A percentile compares a stretch with the other conserved stretches of the same genome.
These are phyloP conservation scores for Euphorbia lathyris DNA, from an alignment of 345 rosid genomes.

Conservation along the genomic window DNA sequence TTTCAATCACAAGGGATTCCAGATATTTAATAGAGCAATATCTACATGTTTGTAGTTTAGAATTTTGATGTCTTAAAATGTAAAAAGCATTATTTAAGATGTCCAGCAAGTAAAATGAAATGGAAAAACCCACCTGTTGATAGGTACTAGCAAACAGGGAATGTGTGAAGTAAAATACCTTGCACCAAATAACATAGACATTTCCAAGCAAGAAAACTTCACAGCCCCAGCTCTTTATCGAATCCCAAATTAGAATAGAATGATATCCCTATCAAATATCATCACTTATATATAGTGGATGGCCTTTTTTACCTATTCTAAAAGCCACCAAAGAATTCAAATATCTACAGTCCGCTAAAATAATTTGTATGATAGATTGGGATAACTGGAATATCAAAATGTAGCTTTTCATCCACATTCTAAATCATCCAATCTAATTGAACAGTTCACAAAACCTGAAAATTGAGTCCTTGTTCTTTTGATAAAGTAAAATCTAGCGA, in stretches of 20 bases:
- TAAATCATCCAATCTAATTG: neutral
- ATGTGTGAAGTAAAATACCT: neutral
- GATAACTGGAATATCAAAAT: neutral
- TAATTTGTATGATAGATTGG: too few species aligned
- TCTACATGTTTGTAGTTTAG: neutral
- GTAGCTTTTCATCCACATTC: neutral
- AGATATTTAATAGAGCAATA: neutral
- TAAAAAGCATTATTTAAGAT: neutral
- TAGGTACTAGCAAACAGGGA: neutral
- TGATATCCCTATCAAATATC: neutral
- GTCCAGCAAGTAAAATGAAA: neutral
- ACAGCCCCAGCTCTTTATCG: too few species aligned
- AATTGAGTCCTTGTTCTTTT: neutral
- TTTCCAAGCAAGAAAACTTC: slow-evolving; percentile 1
- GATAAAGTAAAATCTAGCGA: slow-evolving; percentile 12
- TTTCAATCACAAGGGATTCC: neutral
- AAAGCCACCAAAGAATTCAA: neutral
- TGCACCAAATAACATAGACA: neutral
- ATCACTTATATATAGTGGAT: too few species aligned
- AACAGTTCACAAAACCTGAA: neutral
- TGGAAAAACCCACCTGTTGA: neutral
- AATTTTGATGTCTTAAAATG: neutral
- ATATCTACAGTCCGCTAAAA: neutral
- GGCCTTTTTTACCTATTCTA: neutral
- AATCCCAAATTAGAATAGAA: neutral